phyloP scores from a whole-genome alignment of 2,329 filamentous ascomycete species.

The Cercospora zeina region DNA sequence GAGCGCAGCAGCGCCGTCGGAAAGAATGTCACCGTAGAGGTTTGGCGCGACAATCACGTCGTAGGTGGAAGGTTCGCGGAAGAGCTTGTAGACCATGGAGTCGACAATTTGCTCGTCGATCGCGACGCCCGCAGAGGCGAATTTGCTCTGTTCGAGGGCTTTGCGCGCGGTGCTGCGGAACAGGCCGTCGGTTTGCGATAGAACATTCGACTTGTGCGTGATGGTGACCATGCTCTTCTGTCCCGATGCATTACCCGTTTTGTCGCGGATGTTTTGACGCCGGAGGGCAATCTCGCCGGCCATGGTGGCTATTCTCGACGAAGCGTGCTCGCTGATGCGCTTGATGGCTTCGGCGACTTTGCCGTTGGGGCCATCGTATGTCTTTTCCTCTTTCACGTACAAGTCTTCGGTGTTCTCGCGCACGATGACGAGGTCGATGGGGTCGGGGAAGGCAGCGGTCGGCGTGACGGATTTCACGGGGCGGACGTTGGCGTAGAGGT shows the following conservation, averaged over 20 bases:
- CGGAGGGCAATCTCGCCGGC: slow-evolving; percentile 91
- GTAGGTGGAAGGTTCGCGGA: slow-evolving; percentile 91
- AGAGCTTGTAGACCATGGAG: slow-evolving; percentile 99
- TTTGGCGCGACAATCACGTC: slow-evolving; percentile 98
- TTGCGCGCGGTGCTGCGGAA: slow-evolving; percentile 79
- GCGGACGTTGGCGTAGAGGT: slow-evolving; percentile 95
- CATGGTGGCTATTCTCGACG: slow-evolving; percentile 83
- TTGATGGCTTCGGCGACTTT: slow-evolving; percentile 97
- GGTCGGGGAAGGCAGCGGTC: slow-evolving; percentile 58
- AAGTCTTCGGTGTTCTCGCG: slow-evolving; percentile 98
- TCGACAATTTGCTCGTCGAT: slow-evolving; percentile 96
- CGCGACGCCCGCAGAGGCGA: slow-evolving; percentile 61
- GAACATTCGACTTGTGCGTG: slow-evolving; percentile 97
- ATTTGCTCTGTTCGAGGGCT: slow-evolving; percentile 67
- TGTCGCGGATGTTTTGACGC: slow-evolving; percentile 74
- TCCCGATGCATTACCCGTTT: slow-evolving; percentile 62
- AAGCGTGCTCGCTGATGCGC: slow-evolving; percentile 86
- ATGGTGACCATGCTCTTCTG: slow-evolving; percentile 78
- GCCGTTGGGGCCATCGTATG: slow-evolving; percentile 68
- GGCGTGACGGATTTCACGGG: slow-evolving; percentile 80
- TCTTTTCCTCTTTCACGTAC: slow-evolving; percentile 95
- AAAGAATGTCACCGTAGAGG: slow-evolving; percentile 95
- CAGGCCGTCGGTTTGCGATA: slow-evolving; percentile 92
- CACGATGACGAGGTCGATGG: slow-evolving; percentile 94
- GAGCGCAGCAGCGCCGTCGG: slow-evolving; percentile 89